phyloP scores from a whole-genome alignment of 2,329 filamentous ascomycete genomes.

The Colletotrichum shisoi region DNA sequence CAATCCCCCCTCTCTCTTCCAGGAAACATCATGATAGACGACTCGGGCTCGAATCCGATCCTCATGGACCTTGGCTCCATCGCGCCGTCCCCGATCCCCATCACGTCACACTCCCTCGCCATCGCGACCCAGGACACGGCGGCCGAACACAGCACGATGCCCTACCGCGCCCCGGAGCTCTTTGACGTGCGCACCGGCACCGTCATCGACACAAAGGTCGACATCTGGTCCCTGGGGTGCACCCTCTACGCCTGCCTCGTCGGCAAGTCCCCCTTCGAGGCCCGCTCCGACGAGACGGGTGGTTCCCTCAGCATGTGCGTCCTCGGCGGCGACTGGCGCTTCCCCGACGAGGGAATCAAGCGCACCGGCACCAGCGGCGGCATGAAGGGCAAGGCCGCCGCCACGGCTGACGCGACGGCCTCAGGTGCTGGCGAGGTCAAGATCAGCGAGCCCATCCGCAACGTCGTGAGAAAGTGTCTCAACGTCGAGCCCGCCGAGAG shows the following conservation, averaged over 20 bases:
- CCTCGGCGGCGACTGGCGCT: slow-evolving; percentile 92
- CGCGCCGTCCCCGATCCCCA: slow-evolving; percentile 83
- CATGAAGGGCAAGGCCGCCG: slow-evolving; percentile 43
- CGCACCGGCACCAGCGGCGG: slow-evolving; percentile 53
- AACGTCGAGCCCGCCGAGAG: slow-evolving; percentile 85
- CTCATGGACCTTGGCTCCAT: slow-evolving; percentile 97
- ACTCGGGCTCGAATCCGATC: slow-evolving; percentile 86
- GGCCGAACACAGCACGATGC: slow-evolving; percentile 97
- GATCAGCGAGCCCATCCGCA: slow-evolving; percentile 84
- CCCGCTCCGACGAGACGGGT: slow-evolving; percentile 93
- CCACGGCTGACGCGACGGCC: slow-evolving; percentile 43
- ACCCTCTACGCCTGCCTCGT: slow-evolving; percentile 97
- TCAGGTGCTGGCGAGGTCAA: slow-evolving; percentile 53
- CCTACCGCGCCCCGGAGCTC: slow-evolving; percentile 94
- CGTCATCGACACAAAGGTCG: slow-evolving; percentile 92
- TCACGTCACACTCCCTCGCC: slow-evolving; percentile 88
- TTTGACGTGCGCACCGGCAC: slow-evolving; percentile 97
- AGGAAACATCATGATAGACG: slow-evolving; percentile 98
- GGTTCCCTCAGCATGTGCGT: slow-evolving; percentile 93
- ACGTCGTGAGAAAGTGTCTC: slow-evolving; percentile 87
- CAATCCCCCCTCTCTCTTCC: not conserved
- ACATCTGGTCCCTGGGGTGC: slow-evolving; percentile 97
- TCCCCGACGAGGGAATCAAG: slow-evolving; percentile 80
- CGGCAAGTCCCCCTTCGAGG: slow-evolving; percentile 96
- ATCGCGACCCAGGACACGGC: slow-evolving; percentile 93